Evolutionary conservation across 768 basidiomycete genomes (phyloP), one percentile per base, ranked within the genome.

Genomic region (Termitomyces sp.): DNA sequence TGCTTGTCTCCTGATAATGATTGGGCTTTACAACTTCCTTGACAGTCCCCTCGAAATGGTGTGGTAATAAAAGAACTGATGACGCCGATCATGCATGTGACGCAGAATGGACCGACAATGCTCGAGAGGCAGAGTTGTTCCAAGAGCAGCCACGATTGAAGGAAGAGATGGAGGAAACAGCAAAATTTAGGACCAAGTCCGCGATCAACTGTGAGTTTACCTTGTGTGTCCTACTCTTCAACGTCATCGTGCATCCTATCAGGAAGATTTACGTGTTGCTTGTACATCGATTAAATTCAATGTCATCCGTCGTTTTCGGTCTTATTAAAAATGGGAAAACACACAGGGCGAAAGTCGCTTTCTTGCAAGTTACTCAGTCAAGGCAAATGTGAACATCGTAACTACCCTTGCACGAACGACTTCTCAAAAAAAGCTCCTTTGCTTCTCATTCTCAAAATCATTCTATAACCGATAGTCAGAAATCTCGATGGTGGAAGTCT

Each of bases 31-130:
- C 13, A 16, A 51, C 28, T 15, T 47, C 1, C 13, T 9, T 10
- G 36, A 13, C 24, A 62, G 61, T 62, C 18, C 61, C 61, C n/a
- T 59, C 61, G 3, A 59, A 54, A n/a, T 62, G 61, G 61, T 62
- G 58, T 36, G 47, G 54, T n/a, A 57, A 56, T 36, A 54, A 45
- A 24, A 26, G 8, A 36, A 31, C 51, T 29, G 31, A 44, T 24
- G 51, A 62, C 18, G 29, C 26, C 12, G 24, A 26, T 5, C 33
- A 31, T 26, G 20, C 45, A 48, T 47, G 12, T 2, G 51, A 59
- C 29, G 31, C 50, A 20, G 31, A 56, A 6, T 51, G 26, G n/a
- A 47, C 42, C 26, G n/a, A n/a, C n/a, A 12, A n/a, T 33, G 49
- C 41, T 16, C 55, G 55, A 1, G 58, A 57, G 41, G 61, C 55